Percentiles rank a stretch among this genome's conserved stretches.
Conservation (phyloP, 495 filamentous ascomycete genomes). For the Penicillium samsonianum region DNA sequence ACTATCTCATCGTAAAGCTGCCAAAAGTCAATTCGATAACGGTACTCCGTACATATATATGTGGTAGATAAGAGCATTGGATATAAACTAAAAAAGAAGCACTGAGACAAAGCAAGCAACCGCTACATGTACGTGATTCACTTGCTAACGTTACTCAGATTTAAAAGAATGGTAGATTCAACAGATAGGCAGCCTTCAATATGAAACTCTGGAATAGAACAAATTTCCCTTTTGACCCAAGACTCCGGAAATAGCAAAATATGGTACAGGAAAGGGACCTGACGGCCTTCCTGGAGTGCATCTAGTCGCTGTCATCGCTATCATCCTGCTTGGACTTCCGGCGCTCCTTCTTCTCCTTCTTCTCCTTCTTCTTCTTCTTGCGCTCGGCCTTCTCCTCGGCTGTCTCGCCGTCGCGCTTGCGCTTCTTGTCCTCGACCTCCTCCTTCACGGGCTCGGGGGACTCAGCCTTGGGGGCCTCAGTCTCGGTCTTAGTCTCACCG, state of each 20-base stretch:
- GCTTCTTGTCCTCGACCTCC: constrained; percentile 64
- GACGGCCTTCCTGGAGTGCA: constrained; percentile 35
- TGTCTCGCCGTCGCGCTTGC: constrained; percentile 82
- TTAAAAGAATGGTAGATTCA: constrained; percentile 7
- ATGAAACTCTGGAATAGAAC: constrained; percentile 20
- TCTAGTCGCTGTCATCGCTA: constrained; percentile 58
- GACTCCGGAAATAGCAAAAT: constrained; percentile 45
- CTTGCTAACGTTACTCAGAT: not conserved
- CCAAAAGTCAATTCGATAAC: too few relatives aligned
- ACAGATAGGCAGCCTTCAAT: constrained; percentile 14
- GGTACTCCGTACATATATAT: too few relatives aligned
- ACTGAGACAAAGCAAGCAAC: too few relatives aligned
- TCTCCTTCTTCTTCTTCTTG: constrained; percentile 74
- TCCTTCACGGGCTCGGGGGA: constrained; percentile 29
- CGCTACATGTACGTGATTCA: not conserved
- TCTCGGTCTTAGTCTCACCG: constrained; percentile 31
- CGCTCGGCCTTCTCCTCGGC: constrained; percentile 72
- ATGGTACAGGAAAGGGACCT: constrained; percentile 47
- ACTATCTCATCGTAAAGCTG: too few relatives aligned
- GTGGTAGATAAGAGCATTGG: too few relatives aligned
- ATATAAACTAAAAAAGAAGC: too few relatives aligned
- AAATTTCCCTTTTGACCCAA: constrained; percentile 48
- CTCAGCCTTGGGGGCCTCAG: constrained; percentile 43
- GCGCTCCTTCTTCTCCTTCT: constrained; percentile 72
- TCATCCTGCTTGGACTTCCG: constrained; percentile 61